Percentiles rank a stretch among this genome's conserved stretches.
These are phyloP conservation scores for Pleodorina starrii DNA, from an alignment of 139 green algal species.

Conservation along the genomic window DNA sequence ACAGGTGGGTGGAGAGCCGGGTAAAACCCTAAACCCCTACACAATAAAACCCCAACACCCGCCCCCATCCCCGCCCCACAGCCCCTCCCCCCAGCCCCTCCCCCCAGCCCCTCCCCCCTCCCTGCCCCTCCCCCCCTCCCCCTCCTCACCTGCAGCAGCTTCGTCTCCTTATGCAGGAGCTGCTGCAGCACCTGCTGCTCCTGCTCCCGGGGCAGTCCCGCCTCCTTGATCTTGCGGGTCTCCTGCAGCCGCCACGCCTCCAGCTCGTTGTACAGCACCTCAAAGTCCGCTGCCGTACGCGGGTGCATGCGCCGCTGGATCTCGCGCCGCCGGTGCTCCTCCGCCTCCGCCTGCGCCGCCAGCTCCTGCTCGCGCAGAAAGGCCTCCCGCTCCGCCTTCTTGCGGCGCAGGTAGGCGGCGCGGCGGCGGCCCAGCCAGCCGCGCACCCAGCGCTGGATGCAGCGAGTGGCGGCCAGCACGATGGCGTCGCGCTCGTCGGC, in stretches of 20 bases:
- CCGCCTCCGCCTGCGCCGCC: slow-evolving; percentile 59
- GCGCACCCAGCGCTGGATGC: slow-evolving; percentile 79
- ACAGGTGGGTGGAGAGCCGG: no score
- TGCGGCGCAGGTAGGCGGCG: slow-evolving; percentile 57
- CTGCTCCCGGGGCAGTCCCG: slow-evolving; percentile 70
- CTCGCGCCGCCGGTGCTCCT: slow-evolving; percentile 72
- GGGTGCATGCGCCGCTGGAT: slow-evolving; percentile 87
- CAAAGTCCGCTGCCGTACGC: slow-evolving; percentile 82
- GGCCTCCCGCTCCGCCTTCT: slow-evolving; percentile 69
- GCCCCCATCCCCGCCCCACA: no score
- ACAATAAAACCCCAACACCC: no score
- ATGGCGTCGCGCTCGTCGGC: slow-evolving; percentile 66
- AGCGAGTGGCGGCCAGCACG: slow-evolving; percentile 55
- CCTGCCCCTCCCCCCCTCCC: no score
- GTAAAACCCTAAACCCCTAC: no score
- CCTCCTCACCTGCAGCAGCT: slow-evolving; percentile 81
- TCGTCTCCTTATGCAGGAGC: slow-evolving; percentile 86
- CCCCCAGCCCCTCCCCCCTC: no score
- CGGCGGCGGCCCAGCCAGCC: slow-evolving; percentile 72
- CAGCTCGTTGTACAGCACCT: slow-evolving; percentile 86
- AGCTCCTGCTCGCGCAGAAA: slow-evolving; percentile 66
- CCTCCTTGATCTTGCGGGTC: slow-evolving; percentile 82
- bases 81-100: no score
- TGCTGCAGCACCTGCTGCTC: slow-evolving; percentile 77
- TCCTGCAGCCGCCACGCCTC: slow-evolving; percentile 83